Conservation (phyloP, 2,329 filamentous ascomycete genomes). For the Huntiella savannae region DNA sequence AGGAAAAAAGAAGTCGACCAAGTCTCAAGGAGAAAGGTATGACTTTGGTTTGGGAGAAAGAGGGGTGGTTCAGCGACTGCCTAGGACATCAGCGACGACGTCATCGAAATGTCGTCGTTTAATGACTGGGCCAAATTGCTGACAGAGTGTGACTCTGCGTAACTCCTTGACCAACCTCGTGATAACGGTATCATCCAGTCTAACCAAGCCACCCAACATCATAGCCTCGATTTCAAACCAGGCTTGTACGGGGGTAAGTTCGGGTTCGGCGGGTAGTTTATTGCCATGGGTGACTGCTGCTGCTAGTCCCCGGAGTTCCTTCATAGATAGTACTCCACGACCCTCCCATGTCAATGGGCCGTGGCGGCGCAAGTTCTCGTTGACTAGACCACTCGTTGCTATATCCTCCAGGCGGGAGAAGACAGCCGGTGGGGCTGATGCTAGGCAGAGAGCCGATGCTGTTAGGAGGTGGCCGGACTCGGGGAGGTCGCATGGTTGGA, state of each 20-base stretch:
- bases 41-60: neutral
- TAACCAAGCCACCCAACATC: neutral
- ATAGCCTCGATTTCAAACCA: conserved; percentile 9
- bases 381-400: conserved; percentile 1
- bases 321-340: conserved; percentile 5
- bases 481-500: neutral
- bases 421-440: conserved; percentile 2
- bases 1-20: too few species aligned
- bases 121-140: conserved; percentile 7
- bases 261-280: neutral
- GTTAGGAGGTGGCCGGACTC: conserved; percentile 11
- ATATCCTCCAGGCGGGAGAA: conserved; percentile 8
- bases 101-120: conserved; percentile 6
- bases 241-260: conserved; percentile 9
- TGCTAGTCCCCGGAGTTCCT: conserved; percentile 6
- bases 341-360: conserved; percentile 8
- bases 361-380: conserved; percentile 1
- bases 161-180: neutral
- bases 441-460: conserved; percentile 9
- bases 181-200: too few species aligned
- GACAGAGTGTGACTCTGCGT: neutral
- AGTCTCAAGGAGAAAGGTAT: neutral
- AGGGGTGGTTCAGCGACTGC: too few species aligned
- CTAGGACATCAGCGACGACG: conserved; percentile 5
- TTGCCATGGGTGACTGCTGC: neutral